Conservation (phyloP, 176 grass and related monocot genomes). For the Saccharum officinarum region DNA sequence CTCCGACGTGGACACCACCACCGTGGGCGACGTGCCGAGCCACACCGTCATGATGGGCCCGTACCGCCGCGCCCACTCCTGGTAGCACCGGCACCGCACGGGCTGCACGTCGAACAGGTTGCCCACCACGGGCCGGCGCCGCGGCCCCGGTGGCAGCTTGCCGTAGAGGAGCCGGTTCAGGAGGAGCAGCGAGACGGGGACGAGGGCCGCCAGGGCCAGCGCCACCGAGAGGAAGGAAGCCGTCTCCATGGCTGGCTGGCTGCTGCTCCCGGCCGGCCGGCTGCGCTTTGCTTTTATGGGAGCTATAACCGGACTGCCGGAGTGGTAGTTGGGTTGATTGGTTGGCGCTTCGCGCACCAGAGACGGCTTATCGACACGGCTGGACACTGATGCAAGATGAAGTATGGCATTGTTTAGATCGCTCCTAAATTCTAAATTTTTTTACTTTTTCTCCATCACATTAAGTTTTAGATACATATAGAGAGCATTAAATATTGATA, state of each 20-base stretch:
- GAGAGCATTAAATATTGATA: no score
- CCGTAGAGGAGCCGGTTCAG: slow-evolving; percentile 32
- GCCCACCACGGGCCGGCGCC: slow-evolving; percentile 68
- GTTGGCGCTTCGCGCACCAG: no score
- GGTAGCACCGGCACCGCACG: slow-evolving; percentile 77
- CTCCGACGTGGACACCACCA: slow-evolving; percentile 64
- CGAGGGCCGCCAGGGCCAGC: slow-evolving; percentile 32
- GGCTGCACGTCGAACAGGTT: slow-evolving; percentile 76
- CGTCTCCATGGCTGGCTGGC: slow-evolving; percentile 36
- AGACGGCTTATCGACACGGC: no score
- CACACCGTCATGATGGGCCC: slow-evolving; percentile 76
- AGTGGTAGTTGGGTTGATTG: no score
- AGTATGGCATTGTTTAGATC: no score
- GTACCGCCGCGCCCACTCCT: slow-evolving; percentile 65
- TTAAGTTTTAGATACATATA: no score
- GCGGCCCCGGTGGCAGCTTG: slow-evolving; percentile 62
- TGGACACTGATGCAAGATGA: no score
- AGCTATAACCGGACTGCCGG: not conserved
- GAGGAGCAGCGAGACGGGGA: slow-evolving; percentile 30
- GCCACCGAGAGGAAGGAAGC: slow-evolving; percentile 31
- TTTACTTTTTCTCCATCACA: no score
- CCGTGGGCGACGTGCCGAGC: slow-evolving; percentile 50
- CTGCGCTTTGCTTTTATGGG: not conserved
- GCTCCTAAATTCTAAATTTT: no score
- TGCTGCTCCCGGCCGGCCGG: no score